Conservation (phyloP, 106 monocot species). For the Narthecium ossifragum region DNA sequence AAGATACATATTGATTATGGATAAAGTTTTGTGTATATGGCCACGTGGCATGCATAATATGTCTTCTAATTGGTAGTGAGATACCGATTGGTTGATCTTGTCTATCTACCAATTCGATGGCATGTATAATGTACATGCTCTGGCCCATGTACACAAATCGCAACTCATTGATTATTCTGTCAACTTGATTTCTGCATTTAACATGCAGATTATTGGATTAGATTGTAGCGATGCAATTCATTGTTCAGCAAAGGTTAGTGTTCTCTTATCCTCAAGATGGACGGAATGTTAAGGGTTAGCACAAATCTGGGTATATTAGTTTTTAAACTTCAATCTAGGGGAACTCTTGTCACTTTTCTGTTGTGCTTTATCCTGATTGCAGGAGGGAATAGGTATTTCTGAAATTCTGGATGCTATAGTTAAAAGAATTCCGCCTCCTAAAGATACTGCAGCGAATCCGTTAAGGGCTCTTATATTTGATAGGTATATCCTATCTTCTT, state of each 20-base stretch:
- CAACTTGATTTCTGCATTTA: not conserved
- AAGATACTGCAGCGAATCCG: slow-evolving; percentile 61
- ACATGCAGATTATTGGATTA: slow-evolving; percentile 84
- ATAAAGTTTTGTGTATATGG: too few relatives aligned
- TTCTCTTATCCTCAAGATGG: not conserved
- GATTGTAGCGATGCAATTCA: slow-evolving; percentile 84
- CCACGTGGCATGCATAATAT: too few relatives aligned
- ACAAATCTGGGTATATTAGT: too few relatives aligned
- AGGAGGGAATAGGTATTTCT: slow-evolving; percentile 91
- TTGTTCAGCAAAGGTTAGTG: slow-evolving; percentile 94
- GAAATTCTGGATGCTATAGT: slow-evolving; percentile 84
- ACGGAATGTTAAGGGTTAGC: not conserved
- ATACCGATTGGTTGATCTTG: too few relatives aligned
- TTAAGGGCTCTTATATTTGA: slow-evolving; percentile 98
- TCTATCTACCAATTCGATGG: too few relatives aligned
- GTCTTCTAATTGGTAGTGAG: too few relatives aligned
- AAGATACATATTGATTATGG: too few relatives aligned
- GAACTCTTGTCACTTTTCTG: too few relatives aligned
- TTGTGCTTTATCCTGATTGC: slow-evolving; percentile 13
- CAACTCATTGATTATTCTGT: too few relatives aligned
- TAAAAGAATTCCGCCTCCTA: slow-evolving; percentile 70
- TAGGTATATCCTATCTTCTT: slow-evolving; percentile 57
- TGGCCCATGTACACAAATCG: too few relatives aligned
- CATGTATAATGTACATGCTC: too few relatives aligned
- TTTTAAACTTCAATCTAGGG: too few relatives aligned